These are phyloP conservation scores for Aristolochia californica DNA, from an alignment of 164 flowering plant genomes.

Conservation along the genomic window DNA sequence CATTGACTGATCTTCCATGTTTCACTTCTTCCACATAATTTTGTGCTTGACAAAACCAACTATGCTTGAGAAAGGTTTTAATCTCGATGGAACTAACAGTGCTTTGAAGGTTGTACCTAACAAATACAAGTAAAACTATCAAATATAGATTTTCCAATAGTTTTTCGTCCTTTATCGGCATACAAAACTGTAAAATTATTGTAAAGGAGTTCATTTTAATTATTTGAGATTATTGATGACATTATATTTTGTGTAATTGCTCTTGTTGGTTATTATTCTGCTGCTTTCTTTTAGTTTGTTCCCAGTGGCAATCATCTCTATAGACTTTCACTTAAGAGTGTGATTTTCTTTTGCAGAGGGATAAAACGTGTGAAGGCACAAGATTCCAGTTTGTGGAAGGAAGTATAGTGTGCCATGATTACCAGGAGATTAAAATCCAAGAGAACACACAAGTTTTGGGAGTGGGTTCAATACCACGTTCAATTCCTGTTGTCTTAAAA, in stretches of 20 bases:
- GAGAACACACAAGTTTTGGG: constrained; percentile 84
- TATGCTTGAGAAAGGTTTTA: neutral
- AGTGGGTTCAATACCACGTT: constrained; percentile 97
- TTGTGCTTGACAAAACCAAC: neutral
- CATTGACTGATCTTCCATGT: neutral
- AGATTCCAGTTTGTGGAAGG: constrained; percentile 53
- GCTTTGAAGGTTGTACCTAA: too few relatives aligned
- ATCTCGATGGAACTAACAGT: neutral
- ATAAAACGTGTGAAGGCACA: constrained; percentile 55
- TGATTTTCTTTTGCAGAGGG: constrained; percentile 28
- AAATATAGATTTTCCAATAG: too few relatives aligned
- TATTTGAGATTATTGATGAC: too few relatives aligned
- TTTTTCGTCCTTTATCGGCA: too few relatives aligned
- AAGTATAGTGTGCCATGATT: constrained; percentile 68
- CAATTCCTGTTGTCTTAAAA: constrained; percentile 66
- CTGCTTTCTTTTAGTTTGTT: too few relatives aligned
- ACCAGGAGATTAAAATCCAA: constrained; percentile 97
- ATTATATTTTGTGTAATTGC: too few relatives aligned
- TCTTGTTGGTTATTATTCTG: too few relatives aligned
- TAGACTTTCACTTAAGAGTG: neutral
- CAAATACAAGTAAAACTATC: too few relatives aligned
- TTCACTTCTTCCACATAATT: neutral
- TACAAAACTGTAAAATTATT: too few relatives aligned
- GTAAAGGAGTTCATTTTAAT: too few relatives aligned
- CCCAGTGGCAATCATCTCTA: too few relatives aligned